Base-by-base conservation (phyloP, 164 flowering plant species). In the Tinospora cordifolia region DNA sequence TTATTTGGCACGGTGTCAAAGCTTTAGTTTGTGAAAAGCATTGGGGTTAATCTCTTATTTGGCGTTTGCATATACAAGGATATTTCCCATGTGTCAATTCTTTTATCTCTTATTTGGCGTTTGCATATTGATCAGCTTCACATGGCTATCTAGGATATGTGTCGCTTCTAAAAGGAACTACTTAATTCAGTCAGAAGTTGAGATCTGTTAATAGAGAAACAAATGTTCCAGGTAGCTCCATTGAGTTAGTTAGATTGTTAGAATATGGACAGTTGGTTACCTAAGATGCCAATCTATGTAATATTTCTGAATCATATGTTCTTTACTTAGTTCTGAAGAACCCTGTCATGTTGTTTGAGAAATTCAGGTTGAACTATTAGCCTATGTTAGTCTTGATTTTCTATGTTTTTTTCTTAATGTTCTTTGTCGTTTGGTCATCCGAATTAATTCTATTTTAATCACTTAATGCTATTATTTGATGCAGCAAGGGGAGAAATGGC, bases 401-500 rank as follows among this genome's bases (percentile, higher is more conserved):
- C 4, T 24, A 6, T 46, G 1, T 12, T 51, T 54, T 6, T 44
- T 27, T 19, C 25, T 44, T n/a, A 4, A 9, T n/a, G 21, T 24
- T 19, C 34, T 62, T 27, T 0, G 3, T 10, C 22, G 10, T 40
- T 30, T 46, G 12, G 14, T 24, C 57, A 24, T 62, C n/a, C 36
- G 36, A 51, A 6, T 46, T 46, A 26, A 68, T 9, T n/a, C 9
- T 9, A 3, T 15, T 34, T 68, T 40, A 60, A 9, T 67, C 34
- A 41, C 15, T 27, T 44, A 66, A 68, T 73, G 25, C 41, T 51
- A 27, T 62, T 51, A 36, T 27, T 70, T 62, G 58, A 66, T 83
- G 80, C 92, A 94, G 99, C 88, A 94, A 92, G 78, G 92, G 93
- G 75, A 83, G 84, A 78, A 87, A 75, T 74, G 91, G 85, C 10